Evolutionary conservation across 2,329 filamentous ascomycete species (phyloP).

Genomic region (Drechslerella stenobrocha): DNA sequence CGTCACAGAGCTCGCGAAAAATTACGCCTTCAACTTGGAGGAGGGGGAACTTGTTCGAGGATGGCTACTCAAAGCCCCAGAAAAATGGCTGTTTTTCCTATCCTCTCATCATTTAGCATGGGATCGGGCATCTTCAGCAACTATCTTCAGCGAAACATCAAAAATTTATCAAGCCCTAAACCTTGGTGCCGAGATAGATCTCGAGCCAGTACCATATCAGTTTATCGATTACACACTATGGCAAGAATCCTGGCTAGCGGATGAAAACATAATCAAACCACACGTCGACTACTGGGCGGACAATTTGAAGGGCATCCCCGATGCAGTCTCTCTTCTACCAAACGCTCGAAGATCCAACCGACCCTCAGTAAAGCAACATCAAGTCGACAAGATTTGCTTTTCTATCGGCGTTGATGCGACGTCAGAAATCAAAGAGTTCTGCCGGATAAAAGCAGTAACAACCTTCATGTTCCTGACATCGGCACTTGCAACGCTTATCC

Average conservation of each 20-base stretch:
- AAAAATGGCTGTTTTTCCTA: conserved; percentile 23
- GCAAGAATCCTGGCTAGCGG: conserved; percentile 20
- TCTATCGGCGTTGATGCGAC: conserved; percentile 48
- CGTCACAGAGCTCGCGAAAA: conserved; percentile 18
- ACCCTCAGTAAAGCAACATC: conserved; percentile 17
- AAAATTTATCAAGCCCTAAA: conserved; percentile 21
- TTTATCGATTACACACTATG: conserved; percentile 27
- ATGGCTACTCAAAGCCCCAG: conserved; percentile 22
- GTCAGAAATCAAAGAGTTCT: conserved; percentile 53
- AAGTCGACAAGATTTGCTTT: conserved; percentile 33
- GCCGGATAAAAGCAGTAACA: conserved; percentile 50
- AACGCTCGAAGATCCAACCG: conserved; percentile 15
- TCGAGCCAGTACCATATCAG: conserved; percentile 21
- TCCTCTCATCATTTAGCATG: conserved; percentile 25
- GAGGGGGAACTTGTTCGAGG: conserved; percentile 19
- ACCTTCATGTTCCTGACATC: conserved; percentile 51
- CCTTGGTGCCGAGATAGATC: conserved; percentile 12
- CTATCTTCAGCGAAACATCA: conserved; percentile 22
- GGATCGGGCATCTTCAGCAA: conserved; percentile 22
- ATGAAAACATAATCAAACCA: conserved; percentile 10
- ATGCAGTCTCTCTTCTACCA: conserved; percentile 18
- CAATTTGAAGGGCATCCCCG: conserved; percentile 21
- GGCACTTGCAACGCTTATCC: conserved; percentile 50
- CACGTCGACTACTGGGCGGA: conserved; percentile 24
- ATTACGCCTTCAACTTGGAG: conserved; percentile 18